Percentiles rank a stretch among this genome's conserved stretches.
These are phyloP conservation scores for Excoecaria cochinchinensis DNA, from an alignment of 345 rosid species.

Conservation along the genomic window DNA sequence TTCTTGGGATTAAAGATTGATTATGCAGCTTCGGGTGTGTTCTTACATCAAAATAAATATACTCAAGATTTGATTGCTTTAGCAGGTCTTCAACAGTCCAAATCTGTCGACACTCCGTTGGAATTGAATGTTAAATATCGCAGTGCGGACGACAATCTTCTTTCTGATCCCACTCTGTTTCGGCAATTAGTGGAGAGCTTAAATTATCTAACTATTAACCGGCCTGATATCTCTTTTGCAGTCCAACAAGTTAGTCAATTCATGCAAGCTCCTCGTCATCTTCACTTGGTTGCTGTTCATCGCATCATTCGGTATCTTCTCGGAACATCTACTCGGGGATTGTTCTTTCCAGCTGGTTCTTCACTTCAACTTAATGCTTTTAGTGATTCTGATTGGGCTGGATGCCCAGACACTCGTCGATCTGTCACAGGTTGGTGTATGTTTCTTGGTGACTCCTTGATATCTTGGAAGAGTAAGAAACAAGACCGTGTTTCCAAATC, in stretches of 20 bases:
- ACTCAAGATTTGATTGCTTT: not conserved
- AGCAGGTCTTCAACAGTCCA: not conserved
- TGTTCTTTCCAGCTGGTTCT: not conserved
- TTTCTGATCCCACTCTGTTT: not conserved
- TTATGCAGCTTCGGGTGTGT: not conserved
- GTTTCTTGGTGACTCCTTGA: not conserved
- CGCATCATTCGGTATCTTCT: too few relatives aligned
- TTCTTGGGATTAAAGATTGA: not conserved
- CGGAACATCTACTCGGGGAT: not conserved
- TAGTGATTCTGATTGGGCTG: slow-evolving; percentile 13
- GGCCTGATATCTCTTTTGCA: not conserved
- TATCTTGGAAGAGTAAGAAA: too few relatives aligned
- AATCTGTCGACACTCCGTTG: not conserved
- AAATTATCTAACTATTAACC: not conserved
- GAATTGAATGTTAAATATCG: not conserved
- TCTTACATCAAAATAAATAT: not conserved
- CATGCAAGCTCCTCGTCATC: not conserved
- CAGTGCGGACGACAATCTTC: not conserved
- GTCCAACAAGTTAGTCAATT: slow-evolving; percentile 6
- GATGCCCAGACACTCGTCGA: not conserved
- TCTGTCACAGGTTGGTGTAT: slow-evolving; percentile 5
- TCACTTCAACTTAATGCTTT: not conserved
- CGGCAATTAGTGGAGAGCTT: not conserved
- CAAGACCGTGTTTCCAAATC: too few relatives aligned
- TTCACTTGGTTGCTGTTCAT: not conserved